Base-by-base conservation (phyloP, 192 early-diverging fungal species). In the Entomortierella chlamydospora region DNA sequence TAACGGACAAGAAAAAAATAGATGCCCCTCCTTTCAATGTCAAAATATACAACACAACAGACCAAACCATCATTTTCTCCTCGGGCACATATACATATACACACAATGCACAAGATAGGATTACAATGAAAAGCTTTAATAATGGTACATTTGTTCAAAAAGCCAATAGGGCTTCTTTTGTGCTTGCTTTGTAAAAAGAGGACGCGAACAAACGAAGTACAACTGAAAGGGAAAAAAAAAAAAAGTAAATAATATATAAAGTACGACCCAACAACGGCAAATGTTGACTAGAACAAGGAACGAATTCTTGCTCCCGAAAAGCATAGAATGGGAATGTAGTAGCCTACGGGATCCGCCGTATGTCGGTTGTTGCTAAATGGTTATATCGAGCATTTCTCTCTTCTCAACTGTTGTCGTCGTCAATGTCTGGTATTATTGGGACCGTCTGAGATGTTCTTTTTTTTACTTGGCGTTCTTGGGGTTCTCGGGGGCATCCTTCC, bases 401-500 rank as follows among this genome's bases (percentile, higher is more conserved):
- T 4, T 18, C 25, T 28, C 28, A 25, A 25, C 52, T 54, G 18
- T 3, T 28, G n/a, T 4, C 52, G 18, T 54, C 26, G 6, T 7
- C 10, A 17, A 7, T 7, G 34, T 37, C 34, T 37, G 34, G 34
- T 37, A 37, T 37, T 37, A 10, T 37, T 37, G 5, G 34, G 34
- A 37, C 34, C 34, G 10, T 37, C 34, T 37, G 34, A 10, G 34
- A 37, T 10, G 4, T 37, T 37, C 34, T 37, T 37, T 54, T 54
- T 28, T 61, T 74, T 74, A 74, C 73, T 77, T 77, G 73, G 60
- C 73, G 77, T 83, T 82, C 87, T 89, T 90, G 61, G 91, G 90
- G 86, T 92, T 92, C 79, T 90, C 86, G 64, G 82, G 60, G 47
- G 88, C 65, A 50, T 57, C 84, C 72, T 81, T 86, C 91, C 91